A percentile compares a stretch with the other conserved stretches of the same genome.
These are phyloP conservation scores for Curvularia hawaiiensis DNA, from an alignment of 2,329 filamentous ascomycete genomes.

Conservation along the genomic window DNA sequence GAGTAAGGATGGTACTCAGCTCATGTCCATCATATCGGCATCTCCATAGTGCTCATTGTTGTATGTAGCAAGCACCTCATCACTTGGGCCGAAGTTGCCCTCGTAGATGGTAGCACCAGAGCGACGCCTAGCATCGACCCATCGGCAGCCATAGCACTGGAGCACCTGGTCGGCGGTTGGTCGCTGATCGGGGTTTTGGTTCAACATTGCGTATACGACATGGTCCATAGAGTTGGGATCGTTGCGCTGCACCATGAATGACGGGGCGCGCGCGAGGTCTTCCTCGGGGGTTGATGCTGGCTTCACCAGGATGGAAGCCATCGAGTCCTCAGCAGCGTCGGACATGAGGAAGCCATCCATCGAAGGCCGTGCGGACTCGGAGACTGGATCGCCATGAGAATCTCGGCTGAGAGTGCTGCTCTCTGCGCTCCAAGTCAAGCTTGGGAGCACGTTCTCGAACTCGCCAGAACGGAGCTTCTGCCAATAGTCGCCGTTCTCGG, in stretches of 20 bases:
- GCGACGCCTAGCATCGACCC: conserved; percentile 77
- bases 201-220: conserved; percentile 87
- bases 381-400: conserved; percentile 56
- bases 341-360: conserved; percentile 40
- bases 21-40: conserved; percentile 66
- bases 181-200: conserved; percentile 72
- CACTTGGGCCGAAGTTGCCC: conserved; percentile 88
- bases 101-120: conserved; percentile 95
- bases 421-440: conserved; percentile 78
- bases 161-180: conserved; percentile 78
- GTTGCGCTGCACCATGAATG: conserved; percentile 82
- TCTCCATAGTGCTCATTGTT: conserved; percentile 48
- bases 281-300: conserved; percentile 38
- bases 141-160: conserved; percentile 73
- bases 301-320: conserved; percentile 45
- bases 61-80: conserved; percentile 59
- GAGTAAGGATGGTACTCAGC: conserved; percentile 26
- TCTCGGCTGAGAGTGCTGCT: conserved; percentile 72
- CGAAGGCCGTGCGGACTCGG: conserved; percentile 25
- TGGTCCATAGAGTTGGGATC: conserved; percentile 79
- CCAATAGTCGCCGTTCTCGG: conserved; percentile 92
- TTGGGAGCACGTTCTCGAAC: conserved; percentile 79
- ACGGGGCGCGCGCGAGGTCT: conserved; percentile 72
- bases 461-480: conserved; percentile 87
- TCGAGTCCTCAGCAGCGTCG: conserved; percentile 46